phyloP scores from a whole-genome alignment of 768 basidiomycete genomes.

The Rhizopogon vesiculosus region DNA sequence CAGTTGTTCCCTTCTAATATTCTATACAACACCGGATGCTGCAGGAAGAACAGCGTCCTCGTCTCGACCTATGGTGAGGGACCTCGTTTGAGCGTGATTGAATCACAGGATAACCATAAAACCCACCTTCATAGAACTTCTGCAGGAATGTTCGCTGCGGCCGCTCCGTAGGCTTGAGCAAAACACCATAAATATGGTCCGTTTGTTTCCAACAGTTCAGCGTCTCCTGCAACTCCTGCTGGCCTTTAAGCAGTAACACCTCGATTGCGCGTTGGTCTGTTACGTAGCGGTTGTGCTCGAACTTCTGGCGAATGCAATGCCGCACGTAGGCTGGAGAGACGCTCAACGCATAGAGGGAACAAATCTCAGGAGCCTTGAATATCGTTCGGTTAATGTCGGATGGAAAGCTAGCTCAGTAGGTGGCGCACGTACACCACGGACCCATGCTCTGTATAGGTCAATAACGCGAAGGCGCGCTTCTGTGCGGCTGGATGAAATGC shows the following conservation, averaged over 20 bases:
- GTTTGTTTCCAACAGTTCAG: conserved; percentile 92
- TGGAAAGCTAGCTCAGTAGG: conserved; percentile 1
- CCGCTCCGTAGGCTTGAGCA: conserved; percentile 47
- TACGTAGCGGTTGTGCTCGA: conserved; percentile 82
- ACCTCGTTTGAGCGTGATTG: neutral
- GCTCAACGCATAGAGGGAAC: conserved; percentile 75
- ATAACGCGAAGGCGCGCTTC: conserved; percentile 67
- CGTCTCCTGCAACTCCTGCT: conserved; percentile 90
- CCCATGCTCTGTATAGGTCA: conserved; percentile 89
- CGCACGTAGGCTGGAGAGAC: conserved; percentile 75
- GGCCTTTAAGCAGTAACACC: conserved; percentile 76
- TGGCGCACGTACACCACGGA: conserved; percentile 67
- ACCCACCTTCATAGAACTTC: conserved; percentile 80
- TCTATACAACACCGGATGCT: conserved; percentile 40
- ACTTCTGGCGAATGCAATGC: conserved; percentile 77
- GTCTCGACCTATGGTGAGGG: conserved; percentile 53
- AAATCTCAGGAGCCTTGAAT: conserved; percentile 85
- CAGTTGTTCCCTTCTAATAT: neutral
- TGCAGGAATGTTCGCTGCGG: conserved; percentile 64
- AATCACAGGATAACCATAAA: neutral
- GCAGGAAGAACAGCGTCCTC: conserved; percentile 70
- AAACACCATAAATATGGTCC: conserved; percentile 72
- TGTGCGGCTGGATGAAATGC: conserved; percentile 47
- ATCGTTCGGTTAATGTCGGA: conserved; percentile 1
- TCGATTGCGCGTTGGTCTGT: conserved; percentile 82